Evolutionary conservation across 768 basidiomycete species (phyloP), one percentile per base, ranked within the genome.

Genomic region (Auriscalpium microsporum): DNA sequence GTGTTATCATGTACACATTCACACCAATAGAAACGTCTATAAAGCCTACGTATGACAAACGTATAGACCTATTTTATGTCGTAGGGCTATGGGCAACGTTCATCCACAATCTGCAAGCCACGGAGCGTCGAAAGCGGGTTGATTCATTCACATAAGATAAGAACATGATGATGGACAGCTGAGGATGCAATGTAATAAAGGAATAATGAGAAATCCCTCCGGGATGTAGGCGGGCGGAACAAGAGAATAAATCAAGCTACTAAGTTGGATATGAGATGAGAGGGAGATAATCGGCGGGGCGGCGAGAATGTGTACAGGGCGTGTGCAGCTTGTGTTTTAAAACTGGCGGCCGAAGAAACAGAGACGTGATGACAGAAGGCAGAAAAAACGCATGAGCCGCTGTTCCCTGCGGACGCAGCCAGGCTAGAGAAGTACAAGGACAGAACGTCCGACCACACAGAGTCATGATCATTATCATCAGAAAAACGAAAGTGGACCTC

Each of bases 241-340:
- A 67, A 67, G 65, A 68, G 59, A 70, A 67, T 67, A 70, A 67
- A 64, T 70, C 70, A 70, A 68, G 62, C 65, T 60, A 57, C 58
- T 67, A 61, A 59, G 61, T 61, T 69, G 65, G 60, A 56, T 60
- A 67, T 65, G 65, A 67, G 61, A 67, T 59, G 64, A 60, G 58
- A 53, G 56, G 46, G 38, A 57, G 54, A 64, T 64, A 63, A 58
- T 60, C 60, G 58, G 59, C 59, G 55, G 56, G 51, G 60, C 58
- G 62, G 59, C 52, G 62, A 45, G 53, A 50, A 57, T 58, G 52
- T 42, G 52, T 42, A 57, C 36, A 59, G 45, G 47, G 57, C 52
- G 51, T 45, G 51, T 13, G 14, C 58, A 45, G 56, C 47, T 57
- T 50, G 55, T 55, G 54, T 56, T 49, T 53, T 48, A 58, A 53